Evolutionary conservation across 2,329 filamentous ascomycete genomes (phyloP).

Genomic region (Aspergillus terreus): DNA sequence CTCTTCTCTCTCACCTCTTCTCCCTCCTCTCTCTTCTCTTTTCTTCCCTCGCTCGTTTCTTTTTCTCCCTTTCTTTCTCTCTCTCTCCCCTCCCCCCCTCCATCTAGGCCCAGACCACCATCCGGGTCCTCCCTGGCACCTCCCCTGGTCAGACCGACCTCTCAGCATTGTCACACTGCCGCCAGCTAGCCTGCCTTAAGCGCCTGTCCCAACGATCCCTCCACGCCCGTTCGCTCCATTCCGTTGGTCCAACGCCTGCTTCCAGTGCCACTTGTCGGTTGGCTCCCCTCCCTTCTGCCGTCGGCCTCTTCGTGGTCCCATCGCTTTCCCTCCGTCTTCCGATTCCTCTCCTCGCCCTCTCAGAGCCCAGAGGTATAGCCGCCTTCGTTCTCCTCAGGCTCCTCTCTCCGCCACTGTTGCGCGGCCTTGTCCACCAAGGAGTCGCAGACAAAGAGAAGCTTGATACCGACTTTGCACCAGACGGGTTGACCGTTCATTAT

Average conservation of each 20-base stretch:
- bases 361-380: slow-evolving; percentile 1
- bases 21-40: slow-evolving; percentile 2
- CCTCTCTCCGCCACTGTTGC: slow-evolving; percentile 16
- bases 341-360: slow-evolving; percentile 2
- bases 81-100: slow-evolving; percentile 4
- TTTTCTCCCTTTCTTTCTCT: slow-evolving; percentile 5
- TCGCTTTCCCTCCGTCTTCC: background rate
- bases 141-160: slow-evolving; percentile 18
- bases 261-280: slow-evolving; percentile 10
- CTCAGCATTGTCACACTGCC: slow-evolving; percentile 22
- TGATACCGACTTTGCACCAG: slow-evolving; percentile 7
- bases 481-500: slow-evolving; percentile 5
- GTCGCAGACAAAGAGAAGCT: slow-evolving; percentile 10
- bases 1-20: slow-evolving; percentile 6
- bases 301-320: slow-evolving; percentile 6
- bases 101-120: slow-evolving; percentile 18
- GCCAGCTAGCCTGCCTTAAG: slow-evolving; percentile 23
- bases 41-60: slow-evolving; percentile 14
- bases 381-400: slow-evolving; percentile 3
- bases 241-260: slow-evolving; percentile 10
- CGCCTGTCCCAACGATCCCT: slow-evolving; percentile 19
- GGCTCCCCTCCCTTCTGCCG: slow-evolving; percentile 4
- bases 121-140: slow-evolving; percentile 17
- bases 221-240: slow-evolving; percentile 13
- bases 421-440: slow-evolving; percentile 5